phyloP scores from a whole-genome alignment of 73 alveolate species.

The Paraurostyla sp. region DNA sequence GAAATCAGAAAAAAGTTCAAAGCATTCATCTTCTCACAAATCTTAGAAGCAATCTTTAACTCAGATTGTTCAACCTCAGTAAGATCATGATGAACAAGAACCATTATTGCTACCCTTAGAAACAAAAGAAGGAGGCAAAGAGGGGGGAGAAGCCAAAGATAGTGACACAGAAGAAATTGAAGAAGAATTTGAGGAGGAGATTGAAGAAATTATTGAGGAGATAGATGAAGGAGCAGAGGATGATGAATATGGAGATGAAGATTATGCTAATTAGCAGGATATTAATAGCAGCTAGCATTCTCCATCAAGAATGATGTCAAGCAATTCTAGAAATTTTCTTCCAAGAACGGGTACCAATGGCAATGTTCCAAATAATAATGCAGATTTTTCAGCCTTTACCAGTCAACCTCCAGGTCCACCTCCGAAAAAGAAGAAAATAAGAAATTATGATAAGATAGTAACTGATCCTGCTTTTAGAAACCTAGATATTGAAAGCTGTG shows the following conservation, averaged over 20 bases:
- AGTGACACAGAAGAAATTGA: slow-evolving; percentile 9
- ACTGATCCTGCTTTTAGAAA: not conserved
- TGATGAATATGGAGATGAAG: slow-evolving; percentile 36
- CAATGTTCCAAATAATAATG: not conserved
- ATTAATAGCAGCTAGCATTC: not conserved
- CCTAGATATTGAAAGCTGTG: slow-evolving; percentile 45
- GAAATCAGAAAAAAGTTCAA: not conserved
- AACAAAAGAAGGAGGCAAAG: not conserved
- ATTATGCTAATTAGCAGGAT: not conserved
- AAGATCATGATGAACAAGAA: not conserved
- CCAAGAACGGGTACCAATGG: not conserved
- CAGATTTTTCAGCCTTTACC: not conserved
- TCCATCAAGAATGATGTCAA: not conserved
- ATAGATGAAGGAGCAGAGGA: slow-evolving; percentile 53
- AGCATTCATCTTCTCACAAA: slow-evolving; percentile 12
- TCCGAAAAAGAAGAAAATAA: slow-evolving; percentile 23
- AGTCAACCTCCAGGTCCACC: not conserved
- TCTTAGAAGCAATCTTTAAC: not conserved
- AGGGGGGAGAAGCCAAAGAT: slow-evolving; percentile 6
- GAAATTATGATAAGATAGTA: slow-evolving; percentile 52
- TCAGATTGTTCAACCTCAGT: not conserved
- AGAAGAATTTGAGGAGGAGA: slow-evolving; percentile 51
- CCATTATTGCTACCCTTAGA: slow-evolving; percentile 24
- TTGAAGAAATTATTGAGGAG: slow-evolving; percentile 53
- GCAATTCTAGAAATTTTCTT: not conserved